phyloP scores from a whole-genome alignment of 2,329 filamentous ascomycete genomes.

The Hymenoscyphus fraxineus region DNA sequence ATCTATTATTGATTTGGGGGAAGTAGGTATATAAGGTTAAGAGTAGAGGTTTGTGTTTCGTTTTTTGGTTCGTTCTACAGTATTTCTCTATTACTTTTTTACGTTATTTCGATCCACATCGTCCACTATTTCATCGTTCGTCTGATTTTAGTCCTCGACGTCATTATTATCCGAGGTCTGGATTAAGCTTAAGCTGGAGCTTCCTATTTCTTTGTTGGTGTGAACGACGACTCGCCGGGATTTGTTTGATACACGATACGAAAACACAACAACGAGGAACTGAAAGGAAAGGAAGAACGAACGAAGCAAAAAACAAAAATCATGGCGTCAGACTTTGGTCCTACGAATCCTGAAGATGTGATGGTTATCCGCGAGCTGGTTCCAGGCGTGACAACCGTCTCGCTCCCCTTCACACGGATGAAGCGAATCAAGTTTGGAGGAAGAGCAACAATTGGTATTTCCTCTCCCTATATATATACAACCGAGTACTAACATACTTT shows the following conservation, averaged over 20 bases:
- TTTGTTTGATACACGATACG: not conserved
- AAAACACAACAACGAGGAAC: not conserved
- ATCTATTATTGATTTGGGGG: not conserved
- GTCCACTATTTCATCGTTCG: not conserved
- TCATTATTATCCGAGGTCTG: not conserved
- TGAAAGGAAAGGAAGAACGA: not conserved
- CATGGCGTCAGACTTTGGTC: not conserved
- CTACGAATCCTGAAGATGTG: constrained; percentile 66
- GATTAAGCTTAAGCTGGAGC: not conserved
- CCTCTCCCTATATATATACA: not conserved
- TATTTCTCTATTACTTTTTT: not conserved
- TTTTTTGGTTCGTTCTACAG: not conserved
- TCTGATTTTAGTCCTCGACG: not conserved
- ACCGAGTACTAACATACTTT: constrained; percentile 8
- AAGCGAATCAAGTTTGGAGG: constrained; percentile 80
- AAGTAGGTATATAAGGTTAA: not conserved
- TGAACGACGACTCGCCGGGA: not conserved
- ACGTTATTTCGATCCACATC: not conserved
- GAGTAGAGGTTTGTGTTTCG: constrained; percentile 1
- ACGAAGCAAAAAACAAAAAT: not conserved
- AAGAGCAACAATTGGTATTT: constrained; percentile 73
- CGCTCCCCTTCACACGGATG: constrained; percentile 79
- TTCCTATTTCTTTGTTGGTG: not conserved
- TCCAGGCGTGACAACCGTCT: constrained; percentile 73
- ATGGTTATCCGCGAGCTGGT: constrained; percentile 89